Conservation (phyloP, 2,329 filamentous ascomycete genomes). For the Onygenales sp. region DNA sequence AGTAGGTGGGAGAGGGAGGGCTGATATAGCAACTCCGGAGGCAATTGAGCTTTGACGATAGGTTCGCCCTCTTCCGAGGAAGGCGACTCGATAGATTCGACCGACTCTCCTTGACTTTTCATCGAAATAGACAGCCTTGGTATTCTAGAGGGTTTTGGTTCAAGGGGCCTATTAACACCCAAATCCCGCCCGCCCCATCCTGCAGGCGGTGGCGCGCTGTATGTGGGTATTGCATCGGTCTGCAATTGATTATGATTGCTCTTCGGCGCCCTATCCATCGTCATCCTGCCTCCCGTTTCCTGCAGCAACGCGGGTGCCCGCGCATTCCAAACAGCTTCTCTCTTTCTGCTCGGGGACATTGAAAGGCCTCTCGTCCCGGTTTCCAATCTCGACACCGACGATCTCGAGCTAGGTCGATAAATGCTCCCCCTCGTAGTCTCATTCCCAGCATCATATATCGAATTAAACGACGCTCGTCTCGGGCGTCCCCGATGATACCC, state of each 20-base stretch:
- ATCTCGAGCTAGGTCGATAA: slow-evolving; percentile 32
- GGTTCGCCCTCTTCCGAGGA: slow-evolving; percentile 14
- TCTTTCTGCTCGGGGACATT: neutral
- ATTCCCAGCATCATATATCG: slow-evolving; percentile 41
- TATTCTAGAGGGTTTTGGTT: neutral
- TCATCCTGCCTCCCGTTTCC: slow-evolving; percentile 3
- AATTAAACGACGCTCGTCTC: slow-evolving; percentile 48
- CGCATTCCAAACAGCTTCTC: slow-evolving; percentile 19
- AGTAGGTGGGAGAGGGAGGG: slow-evolving; percentile 43
- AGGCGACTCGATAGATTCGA: slow-evolving; percentile 10
- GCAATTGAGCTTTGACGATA: slow-evolving; percentile 20
- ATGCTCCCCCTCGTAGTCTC: slow-evolving; percentile 40
- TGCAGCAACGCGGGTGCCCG: neutral
- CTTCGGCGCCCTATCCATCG: neutral
- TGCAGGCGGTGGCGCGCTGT: neutral
- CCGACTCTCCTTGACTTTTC: slow-evolving; percentile 12
- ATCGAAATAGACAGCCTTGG: neutral
- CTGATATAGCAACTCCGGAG: slow-evolving; percentile 34
- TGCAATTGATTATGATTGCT: neutral
- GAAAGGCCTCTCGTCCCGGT: slow-evolving; percentile 12
- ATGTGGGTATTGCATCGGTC: neutral
- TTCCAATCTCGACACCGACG: slow-evolving; percentile 34
- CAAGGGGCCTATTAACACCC: neutral
- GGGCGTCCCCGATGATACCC: slow-evolving; percentile 22
- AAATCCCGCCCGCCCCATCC: neutral